Evolutionary conservation across 2,329 filamentous ascomycete genomes (phyloP).

Genomic region (Penicillium sp.): DNA sequence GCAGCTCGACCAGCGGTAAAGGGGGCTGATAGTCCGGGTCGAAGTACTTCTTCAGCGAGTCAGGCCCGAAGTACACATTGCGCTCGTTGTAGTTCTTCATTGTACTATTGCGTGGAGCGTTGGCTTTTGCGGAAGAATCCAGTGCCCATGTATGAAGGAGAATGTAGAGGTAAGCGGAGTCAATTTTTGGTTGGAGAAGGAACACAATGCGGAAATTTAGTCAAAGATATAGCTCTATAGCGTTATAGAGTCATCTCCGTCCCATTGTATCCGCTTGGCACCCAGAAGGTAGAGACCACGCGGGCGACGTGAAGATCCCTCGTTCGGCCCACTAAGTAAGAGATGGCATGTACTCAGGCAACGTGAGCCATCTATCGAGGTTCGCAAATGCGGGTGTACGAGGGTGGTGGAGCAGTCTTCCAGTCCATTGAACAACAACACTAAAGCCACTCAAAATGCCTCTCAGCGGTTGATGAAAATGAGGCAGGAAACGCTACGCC

Average conservation of each 20-base stretch:
- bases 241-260: constrained; percentile 3
- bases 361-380: background rate
- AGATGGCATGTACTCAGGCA: background rate
- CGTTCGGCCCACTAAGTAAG: background rate
- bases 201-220: background rate
- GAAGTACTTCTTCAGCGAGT: constrained; percentile 61
- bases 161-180: background rate
- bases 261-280: constrained; percentile 17
- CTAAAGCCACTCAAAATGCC: constrained; percentile 11
- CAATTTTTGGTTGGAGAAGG: no score
- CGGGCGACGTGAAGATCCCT: background rate
- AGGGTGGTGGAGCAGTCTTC: background rate
- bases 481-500: constrained; percentile 1
- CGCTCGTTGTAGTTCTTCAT: constrained; percentile 32
- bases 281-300: constrained; percentile 4
- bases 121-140: background rate
- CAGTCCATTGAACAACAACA: background rate
- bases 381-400: background rate
- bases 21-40: constrained; percentile 60
- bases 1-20: constrained; percentile 63
- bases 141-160: background rate
- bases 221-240: constrained; percentile 11
- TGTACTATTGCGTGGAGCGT: background rate
- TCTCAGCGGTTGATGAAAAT: constrained; percentile 1
- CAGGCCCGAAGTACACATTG: constrained; percentile 61